Base-by-base conservation (phyloP, 768 basidiomycete species). In the Mycena filopes region DNA sequence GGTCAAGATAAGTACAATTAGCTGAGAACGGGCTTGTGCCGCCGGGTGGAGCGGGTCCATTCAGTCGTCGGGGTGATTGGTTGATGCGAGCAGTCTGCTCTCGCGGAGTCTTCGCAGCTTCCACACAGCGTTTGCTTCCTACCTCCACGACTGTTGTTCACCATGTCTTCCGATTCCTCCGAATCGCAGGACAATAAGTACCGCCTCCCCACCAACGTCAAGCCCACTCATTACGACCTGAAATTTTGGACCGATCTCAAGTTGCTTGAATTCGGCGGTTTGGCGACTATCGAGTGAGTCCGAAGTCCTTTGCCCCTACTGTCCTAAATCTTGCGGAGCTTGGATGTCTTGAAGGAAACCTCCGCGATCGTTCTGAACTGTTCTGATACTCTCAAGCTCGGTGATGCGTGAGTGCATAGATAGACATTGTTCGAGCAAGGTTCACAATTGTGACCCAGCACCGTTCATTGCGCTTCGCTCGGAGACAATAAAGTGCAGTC, bases 211-310 rank as follows among this genome's bases (percentile, higher is more conserved):
- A 82, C 82, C 3, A 79, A 88, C 68, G 84, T 91, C 56, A 87
- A 83, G 70, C 89, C 93, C 15, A 83, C 76, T 10, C 92, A 95
- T 75, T 96, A 96, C 77, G 89, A 92, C 70, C 73, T 95, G 55
- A 87, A 86, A 45, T 78, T 96, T 72, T 87, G 87, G 74, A 96
- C 94, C 2, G 94, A 98, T 79, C 87, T 99, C 47, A 84, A 90
- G 61, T 83, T 83, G n/a, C 84, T 89, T 62, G 84, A 80, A 18
- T 98, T 95, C 76, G 81, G 87, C 45, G 97, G 97, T 46, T 81
- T 88, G 28, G 92, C 90, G 51, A 87, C 86, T 69, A 86, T 93
- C 71, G 81, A 86, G 94, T 88, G 67, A 56, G 87, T 79, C 10
- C 38, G 79, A 9, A n/a, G 6, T 10, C 33, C 8, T 9, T 10